Conservation (phyloP, 805 yeast genomes). For the Metschnikowia shivogae region DNA sequence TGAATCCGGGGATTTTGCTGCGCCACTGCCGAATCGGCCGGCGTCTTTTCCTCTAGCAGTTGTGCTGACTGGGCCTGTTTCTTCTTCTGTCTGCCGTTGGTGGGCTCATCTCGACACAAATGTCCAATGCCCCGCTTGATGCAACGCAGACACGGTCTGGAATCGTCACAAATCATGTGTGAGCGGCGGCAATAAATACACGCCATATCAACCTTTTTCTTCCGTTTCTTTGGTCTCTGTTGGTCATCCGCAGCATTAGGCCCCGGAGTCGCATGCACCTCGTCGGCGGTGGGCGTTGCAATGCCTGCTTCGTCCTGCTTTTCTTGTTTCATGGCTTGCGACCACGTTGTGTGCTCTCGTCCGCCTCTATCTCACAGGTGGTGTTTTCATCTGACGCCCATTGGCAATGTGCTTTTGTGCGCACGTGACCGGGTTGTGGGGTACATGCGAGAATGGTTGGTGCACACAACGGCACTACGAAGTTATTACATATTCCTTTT, state of each 20-base stretch:
- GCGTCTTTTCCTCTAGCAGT: not conserved
- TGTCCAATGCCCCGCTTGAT: slow-evolving; percentile 85
- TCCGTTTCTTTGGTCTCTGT: slow-evolving; percentile 21
- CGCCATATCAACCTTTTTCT: slow-evolving; percentile 59
- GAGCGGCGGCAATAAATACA: slow-evolving; percentile 91
- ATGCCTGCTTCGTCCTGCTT: not conserved
- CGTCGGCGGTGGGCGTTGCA: not conserved
- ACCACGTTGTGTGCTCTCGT: not conserved
- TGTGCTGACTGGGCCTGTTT: slow-evolving; percentile 13
- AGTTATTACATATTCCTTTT: too few relatives aligned
- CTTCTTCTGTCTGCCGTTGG: slow-evolving; percentile 39
- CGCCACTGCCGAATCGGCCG: not conserved
- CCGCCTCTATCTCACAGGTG: not conserved
- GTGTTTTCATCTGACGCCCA: not conserved
- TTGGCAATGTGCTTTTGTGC: slow-evolving; percentile 2
- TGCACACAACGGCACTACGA: too few relatives aligned
- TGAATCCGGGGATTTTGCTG: not conserved
- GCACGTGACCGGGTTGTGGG: slow-evolving; percentile 3
- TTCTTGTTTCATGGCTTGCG: not conserved
- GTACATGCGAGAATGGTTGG: not conserved
- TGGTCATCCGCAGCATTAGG: not conserved
- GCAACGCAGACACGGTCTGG: slow-evolving; percentile 76
- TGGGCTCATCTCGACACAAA: slow-evolving; percentile 73
- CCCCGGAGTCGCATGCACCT: not conserved
- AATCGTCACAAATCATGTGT: slow-evolving; percentile 88